Evolutionary conservation across 345 rosid genomes (phyloP).

Genomic region (Mangifera indica): DNA sequence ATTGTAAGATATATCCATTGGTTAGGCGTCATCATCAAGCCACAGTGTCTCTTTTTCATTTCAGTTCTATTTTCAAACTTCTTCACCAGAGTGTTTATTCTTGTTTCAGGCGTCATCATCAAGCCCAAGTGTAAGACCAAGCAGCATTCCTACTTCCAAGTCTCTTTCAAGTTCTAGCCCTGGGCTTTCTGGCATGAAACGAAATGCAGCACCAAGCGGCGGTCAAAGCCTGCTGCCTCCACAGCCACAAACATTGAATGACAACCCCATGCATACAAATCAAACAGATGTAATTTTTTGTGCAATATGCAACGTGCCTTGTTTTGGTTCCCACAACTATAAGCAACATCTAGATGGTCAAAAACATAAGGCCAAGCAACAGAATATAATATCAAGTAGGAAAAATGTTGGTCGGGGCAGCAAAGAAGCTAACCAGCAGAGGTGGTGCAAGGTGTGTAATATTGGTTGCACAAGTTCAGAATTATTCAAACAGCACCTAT

Average conservation of each 20-base stretch:
- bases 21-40: no score
- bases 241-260: background rate
- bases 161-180: background rate
- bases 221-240: constrained; percentile 11
- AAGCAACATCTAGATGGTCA: constrained; percentile 24
- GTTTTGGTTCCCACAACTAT: constrained; percentile 17
- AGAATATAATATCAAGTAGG: constrained; percentile 7
- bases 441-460: constrained; percentile 21
- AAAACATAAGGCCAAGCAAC: constrained; percentile 24
- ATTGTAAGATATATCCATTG: background rate
- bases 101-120: constrained; percentile 15
- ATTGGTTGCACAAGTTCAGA: constrained; percentile 26
- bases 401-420: background rate
- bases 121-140: constrained; percentile 5
- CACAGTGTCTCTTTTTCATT: background rate
- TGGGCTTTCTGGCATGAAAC: constrained; percentile 12
- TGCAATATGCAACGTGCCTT: constrained; percentile 25
- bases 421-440: constrained; percentile 5
- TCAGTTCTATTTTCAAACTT: background rate
- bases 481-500: constrained; percentile 11
- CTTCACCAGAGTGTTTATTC: background rate
- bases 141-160: background rate
- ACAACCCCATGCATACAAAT: background rate
- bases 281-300: constrained; percentile 7
- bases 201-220: constrained; percentile 3